Base-by-base conservation (phyloP, 768 basidiomycete species). In the Collybia mongolica region DNA sequence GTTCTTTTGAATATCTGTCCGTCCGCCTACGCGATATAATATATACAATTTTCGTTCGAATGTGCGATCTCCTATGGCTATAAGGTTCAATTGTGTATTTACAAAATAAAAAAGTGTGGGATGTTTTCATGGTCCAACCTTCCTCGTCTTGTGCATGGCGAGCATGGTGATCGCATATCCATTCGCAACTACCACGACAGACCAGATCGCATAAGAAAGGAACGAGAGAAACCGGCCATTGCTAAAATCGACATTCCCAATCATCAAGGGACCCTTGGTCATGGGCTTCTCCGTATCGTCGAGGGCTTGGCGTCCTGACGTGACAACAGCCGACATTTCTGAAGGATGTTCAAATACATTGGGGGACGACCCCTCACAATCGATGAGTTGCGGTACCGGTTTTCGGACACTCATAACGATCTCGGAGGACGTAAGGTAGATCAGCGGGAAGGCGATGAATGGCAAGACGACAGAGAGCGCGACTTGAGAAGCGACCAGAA, bases 401-500 rank as follows among this genome's bases (percentile, higher is more conserved):
- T 69, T 76, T 58, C 64, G 76, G 44, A 82, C 76, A n/a, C 72
- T 73, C 88, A 88, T 89, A 55, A 88, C 71, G 17, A 71, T 64
- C 46, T 75, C 71, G 11, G 74, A 80, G 6, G 83, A 80, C 19
- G 85, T 87, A 54, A 90, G 73, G 64, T 77, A 89, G 51, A 90
- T 70, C 44, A 88, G 75, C 1, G 88, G 89, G 59, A 88, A 79
- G 6, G 84, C 73, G 61, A 90, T 75, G 64, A 89, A 89, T 0
- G 89, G 88, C 3, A 90, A 76, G 15, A 89, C 79, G 57, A 93
- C 74, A 15, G 83, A 85, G 36, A 92, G 74, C 32, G 80, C 72
- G 48, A 91, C 90, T 60, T 92, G 90, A n/a, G 80, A 86, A 3
- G 77, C 82, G 46, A 93, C 81, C 19, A 93, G 79, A 47, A 93